Conservation (phyloP, 179 eudicot genomes). For the Sideroxylon spinosum region DNA sequence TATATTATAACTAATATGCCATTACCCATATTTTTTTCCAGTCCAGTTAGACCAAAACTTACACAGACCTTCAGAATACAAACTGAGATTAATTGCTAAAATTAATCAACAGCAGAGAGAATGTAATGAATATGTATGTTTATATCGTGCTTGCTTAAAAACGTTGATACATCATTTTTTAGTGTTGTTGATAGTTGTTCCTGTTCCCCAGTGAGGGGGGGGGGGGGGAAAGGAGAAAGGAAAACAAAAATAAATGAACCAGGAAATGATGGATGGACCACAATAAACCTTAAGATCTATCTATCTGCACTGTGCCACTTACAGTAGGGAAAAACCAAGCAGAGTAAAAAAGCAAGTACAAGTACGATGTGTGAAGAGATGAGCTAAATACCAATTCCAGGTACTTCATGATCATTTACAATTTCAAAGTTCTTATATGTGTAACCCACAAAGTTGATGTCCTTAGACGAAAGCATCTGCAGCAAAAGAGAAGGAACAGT, state of each 20-base stretch:
- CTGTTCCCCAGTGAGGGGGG: not conserved
- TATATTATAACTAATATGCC: not conserved
- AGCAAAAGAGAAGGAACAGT: conserved; percentile 14
- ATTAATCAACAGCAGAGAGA: not conserved
- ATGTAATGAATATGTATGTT: not conserved
- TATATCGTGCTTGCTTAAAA: not conserved
- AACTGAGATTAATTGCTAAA: not conserved
- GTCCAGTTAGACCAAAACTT: not conserved
- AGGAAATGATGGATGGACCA: not conserved
- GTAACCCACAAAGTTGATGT: conserved; percentile 74
- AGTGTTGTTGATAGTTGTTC: not conserved
- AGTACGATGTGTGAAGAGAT: not conserved
- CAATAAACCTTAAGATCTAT: not conserved
- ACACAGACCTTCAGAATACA: not conserved
- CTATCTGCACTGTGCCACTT: not conserved
- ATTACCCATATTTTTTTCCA: not conserved
- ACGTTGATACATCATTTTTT: not conserved
- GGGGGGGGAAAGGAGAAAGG: no score
- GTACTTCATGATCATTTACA: conserved; percentile 70
- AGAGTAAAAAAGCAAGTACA: conserved; percentile 3
- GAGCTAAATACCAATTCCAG: conserved; percentile 51
- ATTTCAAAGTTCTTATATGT: conserved; percentile 80
- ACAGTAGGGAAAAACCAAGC: not conserved
- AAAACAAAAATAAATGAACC: not conserved
- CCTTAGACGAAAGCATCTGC: conserved; percentile 83